These are phyloP conservation scores for Cadophora gregata DNA, from an alignment of 2,329 filamentous ascomycete species.

Conservation along the genomic window DNA sequence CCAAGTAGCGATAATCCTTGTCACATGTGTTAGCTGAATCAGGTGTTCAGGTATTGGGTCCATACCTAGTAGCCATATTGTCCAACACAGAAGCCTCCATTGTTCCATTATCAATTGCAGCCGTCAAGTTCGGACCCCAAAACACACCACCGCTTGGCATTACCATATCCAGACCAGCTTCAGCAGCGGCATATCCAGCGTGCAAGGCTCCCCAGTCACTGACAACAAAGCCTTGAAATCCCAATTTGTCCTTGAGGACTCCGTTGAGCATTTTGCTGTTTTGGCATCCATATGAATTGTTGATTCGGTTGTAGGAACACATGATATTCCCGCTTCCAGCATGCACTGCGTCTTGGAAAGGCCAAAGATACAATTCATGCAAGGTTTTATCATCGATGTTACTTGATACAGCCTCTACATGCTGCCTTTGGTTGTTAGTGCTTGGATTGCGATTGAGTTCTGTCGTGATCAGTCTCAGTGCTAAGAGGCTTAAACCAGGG, in stretches of 20 bases:
- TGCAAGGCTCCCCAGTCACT: slow-evolving; percentile 79
- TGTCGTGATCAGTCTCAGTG: slow-evolving; percentile 21
- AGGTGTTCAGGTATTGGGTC: slow-evolving; percentile 52
- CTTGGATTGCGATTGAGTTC: slow-evolving; percentile 55
- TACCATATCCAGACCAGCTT: slow-evolving; percentile 79
- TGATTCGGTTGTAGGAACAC: slow-evolving; percentile 80
- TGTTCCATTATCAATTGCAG: slow-evolving; percentile 65
- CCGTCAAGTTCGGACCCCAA: slow-evolving; percentile 46
- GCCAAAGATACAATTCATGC: slow-evolving; percentile 84
- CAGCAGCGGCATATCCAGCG: slow-evolving; percentile 75
- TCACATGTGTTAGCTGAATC: slow-evolving; percentile 15
- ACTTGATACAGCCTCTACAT: slow-evolving; percentile 53
- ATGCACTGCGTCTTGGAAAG: slow-evolving; percentile 79
- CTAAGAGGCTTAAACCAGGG: neutral
- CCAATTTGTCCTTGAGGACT: slow-evolving; percentile 81
- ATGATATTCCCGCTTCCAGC: slow-evolving; percentile 80
- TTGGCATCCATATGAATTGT: slow-evolving; percentile 71
- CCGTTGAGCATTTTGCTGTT: slow-evolving; percentile 83
- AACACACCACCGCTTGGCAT: slow-evolving; percentile 34
- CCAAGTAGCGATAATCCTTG: slow-evolving; percentile 63
- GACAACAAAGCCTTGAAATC: slow-evolving; percentile 85
- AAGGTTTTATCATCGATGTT: slow-evolving; percentile 79
- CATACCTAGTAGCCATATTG: slow-evolving; percentile 66
- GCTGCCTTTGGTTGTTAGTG: slow-evolving; percentile 46
- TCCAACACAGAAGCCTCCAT: slow-evolving; percentile 50